These are phyloP conservation scores for Boletus rubropictus DNA, from an alignment of 768 basidiomycete genomes.

Conservation along the genomic window DNA sequence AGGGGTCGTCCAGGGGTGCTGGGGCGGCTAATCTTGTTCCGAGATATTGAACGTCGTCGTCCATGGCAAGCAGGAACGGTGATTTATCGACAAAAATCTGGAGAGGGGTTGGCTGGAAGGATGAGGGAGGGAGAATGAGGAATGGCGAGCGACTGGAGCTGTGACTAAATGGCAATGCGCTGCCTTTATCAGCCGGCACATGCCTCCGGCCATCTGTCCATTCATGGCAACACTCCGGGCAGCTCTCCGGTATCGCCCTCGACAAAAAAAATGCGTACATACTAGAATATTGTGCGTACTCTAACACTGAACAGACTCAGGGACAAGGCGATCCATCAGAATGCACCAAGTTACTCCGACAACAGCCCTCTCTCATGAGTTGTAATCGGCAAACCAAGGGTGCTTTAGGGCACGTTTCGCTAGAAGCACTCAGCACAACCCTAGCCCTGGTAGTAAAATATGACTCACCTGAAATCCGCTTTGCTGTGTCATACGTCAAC, in stretches of 20 bases:
- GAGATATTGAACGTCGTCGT: constrained; percentile 60
- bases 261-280: constrained; percentile 10
- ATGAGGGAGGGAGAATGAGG: constrained; percentile 14
- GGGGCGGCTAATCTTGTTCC: constrained; percentile 36
- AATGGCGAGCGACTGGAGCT: constrained; percentile 17
- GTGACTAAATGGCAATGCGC: constrained; percentile 32
- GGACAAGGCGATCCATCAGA: neutral
- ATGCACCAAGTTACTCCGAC: neutral
- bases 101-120: neutral
- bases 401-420: constrained; percentile 55
- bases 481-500: constrained; percentile 83
- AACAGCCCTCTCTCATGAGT: constrained; percentile 18
- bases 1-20: constrained; percentile 27
- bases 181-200: constrained; percentile 25
- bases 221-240: constrained; percentile 24
- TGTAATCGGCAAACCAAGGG: constrained; percentile 49
- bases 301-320: constrained; percentile 12
- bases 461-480: constrained; percentile 80
- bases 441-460: neutral
- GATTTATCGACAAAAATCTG: neutral
- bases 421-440: constrained; percentile 16
- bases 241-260: constrained; percentile 2
- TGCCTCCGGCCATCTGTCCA: constrained; percentile 19
- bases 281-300: constrained; percentile 23
- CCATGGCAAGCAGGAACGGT: constrained; percentile 28